Evolutionary conservation across 345 rosid genomes (phyloP), one percentile per base, ranked within the genome.

Genomic region (Populus simonii): DNA sequence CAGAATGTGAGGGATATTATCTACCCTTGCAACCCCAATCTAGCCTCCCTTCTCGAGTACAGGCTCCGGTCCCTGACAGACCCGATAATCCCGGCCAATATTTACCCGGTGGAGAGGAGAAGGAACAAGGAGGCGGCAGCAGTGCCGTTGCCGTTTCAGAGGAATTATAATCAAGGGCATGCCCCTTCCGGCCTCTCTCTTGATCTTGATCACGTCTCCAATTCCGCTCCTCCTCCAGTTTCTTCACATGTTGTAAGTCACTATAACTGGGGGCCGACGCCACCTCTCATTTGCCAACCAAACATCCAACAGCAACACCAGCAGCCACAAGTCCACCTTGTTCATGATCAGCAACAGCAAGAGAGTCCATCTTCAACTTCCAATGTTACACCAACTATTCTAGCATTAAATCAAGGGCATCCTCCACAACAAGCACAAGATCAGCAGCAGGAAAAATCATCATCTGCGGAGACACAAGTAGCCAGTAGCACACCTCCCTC

Each of bases 1-100:
- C 98, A 96, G 78, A 96, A 93, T 87, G 98, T 96, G 17, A 81
- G 97, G 76, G 99, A 96, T 74, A 96, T 93, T 63, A 92, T 96
- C 75, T 89, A 87, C 83, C 99, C 99, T 79, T 92, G 93, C 76
- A 96, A 96, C 86, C 98, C 99, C 29, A 91, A 87, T 82, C 94
- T 96, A 2, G 98, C 97, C 22, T 84, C 93, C 63, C 90, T 93
- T 43, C 89, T 96, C 7, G 99, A 96, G 85, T 83, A 88, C 81
- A 83, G 96, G 72, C 96, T 96, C 22, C 92, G 93, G 7, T 89
- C 91, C 66, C 88, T 96, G 7, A 79, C 88, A 51, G 91, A 92
- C 18, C 90, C 91, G 13, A 53, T 78, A 16, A 23, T 35, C 23
- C 80, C 74, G 6, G 55, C 82, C 35, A 72, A 31, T 59, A 59